Evolutionary conservation across 768 basidiomycete species (phyloP), one percentile per base, ranked within the genome.

Genomic region (Pleurotus salmoneostramineus): DNA sequence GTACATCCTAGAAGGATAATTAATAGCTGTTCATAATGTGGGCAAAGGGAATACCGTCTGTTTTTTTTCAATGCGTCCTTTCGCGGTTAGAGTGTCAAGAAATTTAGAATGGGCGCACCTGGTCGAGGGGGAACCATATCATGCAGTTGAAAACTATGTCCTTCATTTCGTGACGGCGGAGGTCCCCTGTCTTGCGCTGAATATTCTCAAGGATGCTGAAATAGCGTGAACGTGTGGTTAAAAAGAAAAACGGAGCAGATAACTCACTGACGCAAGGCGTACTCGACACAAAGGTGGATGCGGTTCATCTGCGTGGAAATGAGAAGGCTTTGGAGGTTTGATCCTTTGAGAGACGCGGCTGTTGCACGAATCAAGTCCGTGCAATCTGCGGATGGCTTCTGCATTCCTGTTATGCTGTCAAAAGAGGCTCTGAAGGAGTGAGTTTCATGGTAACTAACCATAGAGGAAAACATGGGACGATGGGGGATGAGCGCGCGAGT

Each of bases 401-500:
- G 52, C 52, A 55, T 55, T 14, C 34, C 52, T 55, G 6, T 32
- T 17, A 45, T 40, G 17, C 48, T 36, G 6, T 21, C 15, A 4
- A 4, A 42, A 7, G 52, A 11, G 5, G 3, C 17, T 14, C 3
- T 10, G 37, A n/a, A 40, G n/a, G 7, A 27, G 32, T 21, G 48
- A 31, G 7, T 32, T 55, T 7, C 6, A 7, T 42, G 12, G 4
- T 15, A 12, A 7, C 52, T 17, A 21, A 63, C 64, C 47, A 60
- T 66, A 59, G 5, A 67, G 52, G 14, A 46, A 50, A 12, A 64
- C 59, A 59, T 61, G 58, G 5, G 45, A 60, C 11, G 49, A 40
- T 14, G 68, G 67, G 7, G 62, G 63, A 54, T 61, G 60, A n/a
- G 52, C 58, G 32, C 46, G 56, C 17, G 31, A 50, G 44, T n/a